Percentiles rank a stretch among this genome's conserved stretches.
phyloP scores from a whole-genome alignment of 140 eudicot species.

The Cichorium intybus region DNA sequence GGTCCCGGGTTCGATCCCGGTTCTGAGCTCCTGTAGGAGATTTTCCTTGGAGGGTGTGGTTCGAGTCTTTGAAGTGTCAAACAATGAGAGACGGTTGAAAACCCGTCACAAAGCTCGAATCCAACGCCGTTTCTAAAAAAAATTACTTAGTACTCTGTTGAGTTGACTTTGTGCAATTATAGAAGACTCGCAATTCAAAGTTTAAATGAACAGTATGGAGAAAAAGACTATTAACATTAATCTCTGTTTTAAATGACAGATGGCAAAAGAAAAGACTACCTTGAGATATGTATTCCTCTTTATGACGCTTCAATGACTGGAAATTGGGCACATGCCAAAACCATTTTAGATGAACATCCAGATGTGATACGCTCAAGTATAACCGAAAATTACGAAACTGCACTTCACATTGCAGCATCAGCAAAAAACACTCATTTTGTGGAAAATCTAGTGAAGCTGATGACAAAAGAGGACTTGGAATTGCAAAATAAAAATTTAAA shows the following conservation, averaged over 20 bases:
- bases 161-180: too few relatives aligned
- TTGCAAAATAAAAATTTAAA: slow-evolving; percentile 22
- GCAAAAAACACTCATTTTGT: slow-evolving; percentile 29
- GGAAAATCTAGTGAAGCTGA: slow-evolving; percentile 25
- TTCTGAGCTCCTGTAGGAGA: too few relatives aligned
- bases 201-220: too few relatives aligned
- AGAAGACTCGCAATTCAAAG: too few relatives aligned
- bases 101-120: too few relatives aligned
- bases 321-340: slow-evolving; percentile 28
- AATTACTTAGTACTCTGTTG: too few relatives aligned
- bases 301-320: slow-evolving; percentile 24
- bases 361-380: slow-evolving; percentile 19
- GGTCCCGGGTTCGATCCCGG: too few relatives aligned
- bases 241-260: not conserved
- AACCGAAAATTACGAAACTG: slow-evolving; percentile 36
- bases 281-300: not conserved
- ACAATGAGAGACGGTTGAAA: too few relatives aligned
- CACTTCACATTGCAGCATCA: slow-evolving; percentile 39
- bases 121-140: too few relatives aligned
- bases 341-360: slow-evolving; percentile 12
- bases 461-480: slow-evolving; percentile 25
- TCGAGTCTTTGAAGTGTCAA: too few relatives aligned
- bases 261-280: not conserved
- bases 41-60: too few relatives aligned
- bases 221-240: too few relatives aligned